These are phyloP conservation scores for Phytopythium ostracodes DNA, from an alignment of 352 stramenopile genomes.

Conservation along the genomic window DNA sequence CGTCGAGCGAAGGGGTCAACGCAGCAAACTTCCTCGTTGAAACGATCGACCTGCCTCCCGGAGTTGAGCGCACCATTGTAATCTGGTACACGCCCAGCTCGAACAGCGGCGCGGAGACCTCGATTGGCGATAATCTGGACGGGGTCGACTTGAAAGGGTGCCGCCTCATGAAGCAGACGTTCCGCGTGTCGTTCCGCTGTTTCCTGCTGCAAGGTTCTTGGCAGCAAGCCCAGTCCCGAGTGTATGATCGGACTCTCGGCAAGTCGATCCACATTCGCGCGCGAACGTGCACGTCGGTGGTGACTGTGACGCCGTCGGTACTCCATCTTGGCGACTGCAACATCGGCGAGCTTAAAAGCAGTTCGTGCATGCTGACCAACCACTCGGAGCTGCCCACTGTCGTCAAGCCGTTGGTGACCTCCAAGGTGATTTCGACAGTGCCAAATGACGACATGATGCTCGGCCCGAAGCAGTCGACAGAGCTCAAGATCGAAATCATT, in stretches of 20 bases:
- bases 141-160: constrained; percentile 74
- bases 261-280: constrained; percentile 86
- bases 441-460: constrained; percentile 87
- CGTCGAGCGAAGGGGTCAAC: constrained; percentile 53
- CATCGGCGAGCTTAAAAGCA: constrained; percentile 86
- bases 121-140: constrained; percentile 42
- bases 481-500: constrained; percentile 90
- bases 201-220: constrained; percentile 84
- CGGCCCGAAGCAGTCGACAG: constrained; percentile 80
- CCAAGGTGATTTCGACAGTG: constrained; percentile 87
- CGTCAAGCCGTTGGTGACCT: constrained; percentile 84
- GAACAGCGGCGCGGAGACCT: constrained; percentile 33
- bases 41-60: constrained; percentile 81
- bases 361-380: constrained; percentile 85
- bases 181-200: constrained; percentile 84
- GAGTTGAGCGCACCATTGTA: constrained; percentile 84
- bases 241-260: constrained; percentile 81
- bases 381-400: constrained; percentile 85
- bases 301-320: constrained; percentile 81
- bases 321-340: constrained; percentile 87
- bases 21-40: constrained; percentile 87
- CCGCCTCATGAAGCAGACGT: constrained; percentile 83
- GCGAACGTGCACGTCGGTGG: constrained; percentile 83
- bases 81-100: constrained; percentile 79
- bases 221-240: constrained; percentile 80